Conservation (phyloP, 495 filamentous ascomycete species). For the Extremus antarcticus region DNA sequence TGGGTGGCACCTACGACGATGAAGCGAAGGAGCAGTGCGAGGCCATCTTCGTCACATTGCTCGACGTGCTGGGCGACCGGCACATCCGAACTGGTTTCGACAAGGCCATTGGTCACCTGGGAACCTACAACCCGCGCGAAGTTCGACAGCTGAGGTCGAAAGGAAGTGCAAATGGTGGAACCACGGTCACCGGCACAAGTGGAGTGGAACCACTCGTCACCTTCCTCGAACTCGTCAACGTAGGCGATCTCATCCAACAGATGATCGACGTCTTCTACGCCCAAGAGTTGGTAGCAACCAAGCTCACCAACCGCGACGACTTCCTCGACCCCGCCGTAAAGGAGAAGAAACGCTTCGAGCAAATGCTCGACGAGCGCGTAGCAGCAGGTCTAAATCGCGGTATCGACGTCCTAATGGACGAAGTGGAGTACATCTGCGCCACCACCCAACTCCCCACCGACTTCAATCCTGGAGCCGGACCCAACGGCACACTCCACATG, state of each 20-base stretch:
- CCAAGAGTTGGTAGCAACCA: slow-evolving; percentile 73
- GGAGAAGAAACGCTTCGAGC: slow-evolving; percentile 97
- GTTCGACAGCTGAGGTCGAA: slow-evolving; percentile 45
- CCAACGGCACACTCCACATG: slow-evolving; percentile 26
- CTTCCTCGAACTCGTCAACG: slow-evolving; percentile 94
- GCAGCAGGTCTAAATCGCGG: slow-evolving; percentile 93
- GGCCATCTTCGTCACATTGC: slow-evolving; percentile 71
- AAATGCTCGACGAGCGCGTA: slow-evolving; percentile 96
- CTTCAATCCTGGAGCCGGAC: slow-evolving; percentile 60
- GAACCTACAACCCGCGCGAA: slow-evolving; percentile 81
- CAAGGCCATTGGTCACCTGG: slow-evolving; percentile 82
- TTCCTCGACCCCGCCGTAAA: slow-evolving; percentile 84
- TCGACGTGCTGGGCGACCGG: slow-evolving; percentile 71
- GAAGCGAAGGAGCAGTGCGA: slow-evolving; percentile 87
- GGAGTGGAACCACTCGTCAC: slow-evolving; percentile 88
- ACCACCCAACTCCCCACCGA: slow-evolving; percentile 79
- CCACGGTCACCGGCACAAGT: slow-evolving; percentile 31
- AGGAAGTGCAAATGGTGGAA: not conserved
- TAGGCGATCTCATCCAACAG: slow-evolving; percentile 94
- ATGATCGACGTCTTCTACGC: slow-evolving; percentile 99
- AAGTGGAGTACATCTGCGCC: slow-evolving; percentile 90
- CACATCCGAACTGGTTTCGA: slow-evolving; percentile 89
- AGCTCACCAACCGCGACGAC: slow-evolving; percentile 83
- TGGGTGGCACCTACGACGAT: slow-evolving; percentile 61
- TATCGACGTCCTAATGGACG: slow-evolving; percentile 96